A percentile compares a stretch with the other conserved stretches of the same genome.
Evolutionary conservation across 2,329 filamentous ascomycete species (phyloP).

Genomic region (Claviceps citrina): DNA sequence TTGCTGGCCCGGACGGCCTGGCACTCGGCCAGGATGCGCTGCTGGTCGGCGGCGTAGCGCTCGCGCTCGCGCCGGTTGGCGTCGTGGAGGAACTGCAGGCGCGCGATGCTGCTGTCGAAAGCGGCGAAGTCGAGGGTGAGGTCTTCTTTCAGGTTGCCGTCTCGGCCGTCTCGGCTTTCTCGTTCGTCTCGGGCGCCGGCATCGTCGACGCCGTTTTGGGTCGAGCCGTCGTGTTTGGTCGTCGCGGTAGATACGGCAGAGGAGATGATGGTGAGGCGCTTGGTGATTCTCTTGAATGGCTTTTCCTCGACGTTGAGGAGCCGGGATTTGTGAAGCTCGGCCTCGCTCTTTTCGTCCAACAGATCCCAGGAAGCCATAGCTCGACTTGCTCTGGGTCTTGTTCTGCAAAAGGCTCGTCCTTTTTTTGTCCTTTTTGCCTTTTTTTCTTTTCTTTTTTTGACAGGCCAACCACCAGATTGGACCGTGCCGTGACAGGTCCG

Average conservation of each 20-base stretch:
- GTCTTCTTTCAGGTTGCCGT: constrained; percentile 62
- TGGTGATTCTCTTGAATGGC: constrained; percentile 77
- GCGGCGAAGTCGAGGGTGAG: constrained; percentile 76
- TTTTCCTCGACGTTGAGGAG: constrained; percentile 85
- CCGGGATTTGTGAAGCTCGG: constrained; percentile 73
- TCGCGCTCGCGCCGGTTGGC: constrained; percentile 73
- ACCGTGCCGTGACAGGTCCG: no score
- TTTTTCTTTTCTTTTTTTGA: no score
- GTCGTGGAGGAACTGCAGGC: constrained; percentile 71
- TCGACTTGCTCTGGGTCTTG: neutral
- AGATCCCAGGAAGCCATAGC: constrained; percentile 43
- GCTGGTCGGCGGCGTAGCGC: constrained; percentile 68
- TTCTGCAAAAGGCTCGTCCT: neutral
- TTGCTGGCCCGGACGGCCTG: constrained; percentile 66
- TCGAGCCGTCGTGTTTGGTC: constrained; percentile 8
- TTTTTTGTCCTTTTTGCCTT: no score
- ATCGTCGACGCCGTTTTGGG: constrained; percentile 25
- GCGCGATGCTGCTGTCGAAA: constrained; percentile 72
- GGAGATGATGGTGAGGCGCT: constrained; percentile 56
- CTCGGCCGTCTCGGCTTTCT: constrained; percentile 25
- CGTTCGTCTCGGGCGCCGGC: constrained; percentile 17
- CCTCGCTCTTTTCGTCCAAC: constrained; percentile 60
- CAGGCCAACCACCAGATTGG: no score
- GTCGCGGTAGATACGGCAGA: constrained; percentile 35
- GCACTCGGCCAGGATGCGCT: constrained; percentile 63